Percentiles rank a stretch among this genome's conserved stretches.
Conservation (phyloP, 1,284 basidiomycete species). For the Ceratobasidium sp. region DNA sequence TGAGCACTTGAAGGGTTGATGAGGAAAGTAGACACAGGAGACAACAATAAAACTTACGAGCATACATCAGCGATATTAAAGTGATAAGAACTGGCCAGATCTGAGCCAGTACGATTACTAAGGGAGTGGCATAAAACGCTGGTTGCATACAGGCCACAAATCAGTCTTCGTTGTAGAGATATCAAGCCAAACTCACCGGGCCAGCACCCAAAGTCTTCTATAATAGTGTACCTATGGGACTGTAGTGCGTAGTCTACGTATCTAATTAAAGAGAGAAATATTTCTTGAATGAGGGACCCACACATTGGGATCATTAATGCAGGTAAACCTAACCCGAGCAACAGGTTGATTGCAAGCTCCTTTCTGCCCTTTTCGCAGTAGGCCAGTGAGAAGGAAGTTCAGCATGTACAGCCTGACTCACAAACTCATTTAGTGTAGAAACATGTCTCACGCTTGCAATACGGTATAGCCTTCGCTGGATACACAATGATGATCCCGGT, state of each 20-base stretch:
- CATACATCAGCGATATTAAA: neutral
- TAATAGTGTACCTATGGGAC: constrained; percentile 36
- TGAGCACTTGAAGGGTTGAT: neutral
- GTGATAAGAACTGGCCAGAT: constrained; percentile 14
- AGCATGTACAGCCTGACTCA: constrained; percentile 16
- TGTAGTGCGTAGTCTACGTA: constrained; percentile 39
- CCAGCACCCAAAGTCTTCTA: constrained; percentile 42
- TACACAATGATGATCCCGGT: constrained; percentile 56
- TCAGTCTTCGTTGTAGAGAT: neutral
- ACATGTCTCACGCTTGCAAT: constrained; percentile 53
- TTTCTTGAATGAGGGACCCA: constrained; percentile 49
- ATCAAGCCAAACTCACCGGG: neutral
- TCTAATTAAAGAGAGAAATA: constrained; percentile 7
- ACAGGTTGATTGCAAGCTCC: constrained; percentile 52
- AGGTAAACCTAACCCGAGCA: constrained; percentile 57
- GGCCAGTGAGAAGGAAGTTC: too few species aligned
- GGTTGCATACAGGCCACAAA: neutral
- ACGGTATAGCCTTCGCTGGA: constrained; percentile 59
- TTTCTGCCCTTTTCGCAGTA: neutral
- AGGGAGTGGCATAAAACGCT: constrained; percentile 1
- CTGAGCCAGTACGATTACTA: neutral
- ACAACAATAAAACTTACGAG: neutral
- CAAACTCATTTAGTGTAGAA: constrained; percentile 43
- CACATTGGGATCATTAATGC: constrained; percentile 59
- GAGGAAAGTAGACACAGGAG: neutral